Percentiles rank a stretch among this genome's conserved stretches.
Evolutionary conservation across 768 basidiomycete species (phyloP).

Genomic region (Trametes cinnabarina): DNA sequence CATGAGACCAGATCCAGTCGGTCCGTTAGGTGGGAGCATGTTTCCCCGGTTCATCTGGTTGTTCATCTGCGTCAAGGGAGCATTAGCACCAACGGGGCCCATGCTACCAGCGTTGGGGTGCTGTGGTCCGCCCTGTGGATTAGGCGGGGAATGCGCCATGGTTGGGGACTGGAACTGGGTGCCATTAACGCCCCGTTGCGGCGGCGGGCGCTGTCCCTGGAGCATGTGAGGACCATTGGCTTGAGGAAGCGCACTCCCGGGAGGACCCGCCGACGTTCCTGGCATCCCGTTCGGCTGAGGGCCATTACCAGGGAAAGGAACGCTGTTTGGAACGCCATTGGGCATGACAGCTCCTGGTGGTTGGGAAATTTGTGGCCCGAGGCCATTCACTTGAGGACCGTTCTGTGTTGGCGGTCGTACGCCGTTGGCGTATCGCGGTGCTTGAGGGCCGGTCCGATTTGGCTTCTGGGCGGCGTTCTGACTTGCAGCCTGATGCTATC

Average conservation of each 20-base stretch:
- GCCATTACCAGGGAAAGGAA: constrained; percentile 16
- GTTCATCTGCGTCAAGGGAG: constrained; percentile 45
- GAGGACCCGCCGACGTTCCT: constrained; percentile 22
- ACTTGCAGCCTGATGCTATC: constrained; percentile 27
- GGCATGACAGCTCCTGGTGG: constrained; percentile 8
- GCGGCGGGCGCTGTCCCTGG: constrained; percentile 32
- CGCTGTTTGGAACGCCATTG: constrained; percentile 23
- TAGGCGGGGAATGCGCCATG: constrained; percentile 60
- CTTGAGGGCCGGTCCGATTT: constrained; percentile 10
- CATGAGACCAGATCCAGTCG: constrained; percentile 33
- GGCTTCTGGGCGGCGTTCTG: constrained; percentile 25
- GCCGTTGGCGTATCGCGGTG: constrained; percentile 12
- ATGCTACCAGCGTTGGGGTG: constrained; percentile 39
- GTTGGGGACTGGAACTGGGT: constrained; percentile 62
- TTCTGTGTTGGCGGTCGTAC: constrained; percentile 18
- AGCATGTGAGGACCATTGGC: constrained; percentile 9
- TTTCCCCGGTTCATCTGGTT: constrained; percentile 20
- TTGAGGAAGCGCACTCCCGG: not conserved
- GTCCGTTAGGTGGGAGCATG: constrained; percentile 52
- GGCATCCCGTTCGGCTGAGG: constrained; percentile 47
- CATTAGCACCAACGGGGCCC: constrained; percentile 52
- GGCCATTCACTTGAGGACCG: constrained; percentile 32
- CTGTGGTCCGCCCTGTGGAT: constrained; percentile 34
- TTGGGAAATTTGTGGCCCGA: constrained; percentile 20
- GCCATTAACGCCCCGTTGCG: constrained; percentile 47